Evolutionary conservation across 495 filamentous ascomycete species (phyloP).

Genomic region (Penicillium herquei): DNA sequence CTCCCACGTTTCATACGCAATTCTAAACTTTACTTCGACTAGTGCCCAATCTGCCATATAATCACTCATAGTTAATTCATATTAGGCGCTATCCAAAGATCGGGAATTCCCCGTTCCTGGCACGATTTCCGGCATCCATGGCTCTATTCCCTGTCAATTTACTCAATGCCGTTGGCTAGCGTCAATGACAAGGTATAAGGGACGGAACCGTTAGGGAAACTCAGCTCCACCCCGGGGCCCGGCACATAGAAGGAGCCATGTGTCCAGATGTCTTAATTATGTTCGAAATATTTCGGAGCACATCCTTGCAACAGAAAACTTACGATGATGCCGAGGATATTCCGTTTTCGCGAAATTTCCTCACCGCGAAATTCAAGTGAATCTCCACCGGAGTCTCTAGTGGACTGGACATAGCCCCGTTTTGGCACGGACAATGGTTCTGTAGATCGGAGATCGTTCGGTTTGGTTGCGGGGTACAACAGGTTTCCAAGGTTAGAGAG

Average conservation of each 20-base stretch:
- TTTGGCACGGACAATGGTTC: conserved; percentile 1
- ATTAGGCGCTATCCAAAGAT: neutral
- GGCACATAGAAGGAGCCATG: too few species aligned
- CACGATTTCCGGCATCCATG: neutral
- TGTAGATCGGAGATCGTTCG: conserved; percentile 2
- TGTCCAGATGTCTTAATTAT: too few species aligned
- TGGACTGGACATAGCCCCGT: neutral
- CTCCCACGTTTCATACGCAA: neutral
- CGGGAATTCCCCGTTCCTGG: neutral
- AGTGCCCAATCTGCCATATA: conserved; percentile 4
- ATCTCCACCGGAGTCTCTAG: too few species aligned
- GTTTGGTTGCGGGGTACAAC: conserved; percentile 1
- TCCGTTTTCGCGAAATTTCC: too few species aligned
- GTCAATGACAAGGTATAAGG: too few species aligned
- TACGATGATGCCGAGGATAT: too few species aligned
- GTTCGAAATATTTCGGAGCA: too few species aligned
- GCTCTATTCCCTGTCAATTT: neutral
- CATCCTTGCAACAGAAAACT: too few species aligned
- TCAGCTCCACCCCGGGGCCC: too few species aligned
- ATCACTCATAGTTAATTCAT: neutral
- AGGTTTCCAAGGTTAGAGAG: neutral
- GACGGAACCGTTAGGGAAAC: too few species aligned
- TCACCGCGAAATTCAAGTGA: too few species aligned
- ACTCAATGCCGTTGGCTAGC: neutral
- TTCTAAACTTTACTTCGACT: conserved; percentile 6